A percentile compares a stretch with the other conserved stretches of the same genome.
phyloP scores from a whole-genome alignment of 1,284 basidiomycete species.

The Singerocomus inundabilis region DNA sequence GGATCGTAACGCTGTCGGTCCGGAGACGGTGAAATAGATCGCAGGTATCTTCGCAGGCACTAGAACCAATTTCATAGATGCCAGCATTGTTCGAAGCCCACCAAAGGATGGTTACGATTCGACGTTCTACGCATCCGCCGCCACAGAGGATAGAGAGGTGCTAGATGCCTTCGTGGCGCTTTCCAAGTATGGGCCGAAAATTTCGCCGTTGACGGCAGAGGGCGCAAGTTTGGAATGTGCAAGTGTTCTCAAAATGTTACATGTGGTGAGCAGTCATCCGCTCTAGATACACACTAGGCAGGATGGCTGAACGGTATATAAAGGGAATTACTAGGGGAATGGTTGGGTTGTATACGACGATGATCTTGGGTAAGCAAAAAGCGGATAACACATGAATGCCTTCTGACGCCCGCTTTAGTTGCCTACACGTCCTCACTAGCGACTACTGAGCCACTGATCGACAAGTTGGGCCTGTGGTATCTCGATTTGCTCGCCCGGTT shows the following conservation, averaged over 20 bases:
- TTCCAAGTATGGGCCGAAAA: slow-evolving; percentile 45
- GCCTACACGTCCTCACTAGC: slow-evolving; percentile 58
- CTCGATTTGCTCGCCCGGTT: slow-evolving; percentile 43
- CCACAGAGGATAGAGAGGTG: slow-evolving; percentile 34
- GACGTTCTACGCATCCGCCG: slow-evolving; percentile 53
- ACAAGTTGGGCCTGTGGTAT: slow-evolving; percentile 49
- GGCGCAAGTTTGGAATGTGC: slow-evolving; percentile 54
- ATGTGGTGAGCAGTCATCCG: slow-evolving; percentile 45
- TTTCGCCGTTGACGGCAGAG: slow-evolving; percentile 45
- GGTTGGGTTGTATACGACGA: slow-evolving; percentile 53
- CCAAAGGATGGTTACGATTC: slow-evolving; percentile 49
- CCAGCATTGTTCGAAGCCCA: slow-evolving; percentile 57
- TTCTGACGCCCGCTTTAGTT: slow-evolving; percentile 34
- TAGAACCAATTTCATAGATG: slow-evolving; percentile 50
- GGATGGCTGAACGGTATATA: slow-evolving; percentile 2
- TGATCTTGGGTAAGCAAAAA: slow-evolving; percentile 48
- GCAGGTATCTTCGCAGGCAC: slow-evolving; percentile 43
- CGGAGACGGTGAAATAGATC: slow-evolving; percentile 49
- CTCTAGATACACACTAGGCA: not conserved
- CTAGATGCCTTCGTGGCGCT: slow-evolving; percentile 45
- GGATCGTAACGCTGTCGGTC: slow-evolving; percentile 62
- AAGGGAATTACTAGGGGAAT: slow-evolving; percentile 57
- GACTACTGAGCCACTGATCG: slow-evolving; percentile 51
- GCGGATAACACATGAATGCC: not conserved
- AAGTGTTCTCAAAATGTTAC: slow-evolving; percentile 63